A percentile compares a stretch with the other conserved stretches of the same genome.
Conservation (phyloP, 305 asterid species). For the Solanum hybrid region DNA sequence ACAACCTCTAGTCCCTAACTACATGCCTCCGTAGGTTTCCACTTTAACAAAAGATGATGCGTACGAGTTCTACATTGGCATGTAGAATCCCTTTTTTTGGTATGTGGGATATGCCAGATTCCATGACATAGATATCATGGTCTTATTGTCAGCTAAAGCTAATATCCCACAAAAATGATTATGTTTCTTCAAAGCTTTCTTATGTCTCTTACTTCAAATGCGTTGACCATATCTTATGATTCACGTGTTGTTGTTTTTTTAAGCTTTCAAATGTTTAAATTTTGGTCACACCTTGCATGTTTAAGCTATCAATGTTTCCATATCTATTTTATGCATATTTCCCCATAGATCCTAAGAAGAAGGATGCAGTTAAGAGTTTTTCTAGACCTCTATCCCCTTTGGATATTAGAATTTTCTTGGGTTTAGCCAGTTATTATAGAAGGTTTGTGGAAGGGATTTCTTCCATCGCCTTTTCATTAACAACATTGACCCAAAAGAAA, state of each 20-base stretch:
- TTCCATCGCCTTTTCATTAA: background rate
- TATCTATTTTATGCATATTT: background rate
- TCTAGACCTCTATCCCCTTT: background rate
- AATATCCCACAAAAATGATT: background rate
- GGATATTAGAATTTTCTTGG: background rate
- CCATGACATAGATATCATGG: background rate
- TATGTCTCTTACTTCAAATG: background rate
- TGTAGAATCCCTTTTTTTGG: background rate
- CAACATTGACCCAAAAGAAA: background rate
- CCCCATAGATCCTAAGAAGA: background rate
- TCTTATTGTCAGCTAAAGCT: background rate
- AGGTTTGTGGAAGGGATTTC: background rate
- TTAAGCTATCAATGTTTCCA: background rate
- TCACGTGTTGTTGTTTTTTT: background rate
- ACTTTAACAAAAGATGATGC: background rate
- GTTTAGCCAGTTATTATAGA: background rate
- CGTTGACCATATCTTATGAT: background rate
- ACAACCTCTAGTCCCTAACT: background rate
- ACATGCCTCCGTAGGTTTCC: background rate
- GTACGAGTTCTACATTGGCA: background rate
- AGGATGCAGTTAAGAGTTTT: background rate
- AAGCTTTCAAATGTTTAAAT: background rate
- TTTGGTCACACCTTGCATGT: background rate
- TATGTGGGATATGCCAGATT: background rate
- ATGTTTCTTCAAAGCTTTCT: background rate